Evolutionary conservation across 306 rosid genomes (phyloP).

Genomic region (Myrica gale): DNA sequence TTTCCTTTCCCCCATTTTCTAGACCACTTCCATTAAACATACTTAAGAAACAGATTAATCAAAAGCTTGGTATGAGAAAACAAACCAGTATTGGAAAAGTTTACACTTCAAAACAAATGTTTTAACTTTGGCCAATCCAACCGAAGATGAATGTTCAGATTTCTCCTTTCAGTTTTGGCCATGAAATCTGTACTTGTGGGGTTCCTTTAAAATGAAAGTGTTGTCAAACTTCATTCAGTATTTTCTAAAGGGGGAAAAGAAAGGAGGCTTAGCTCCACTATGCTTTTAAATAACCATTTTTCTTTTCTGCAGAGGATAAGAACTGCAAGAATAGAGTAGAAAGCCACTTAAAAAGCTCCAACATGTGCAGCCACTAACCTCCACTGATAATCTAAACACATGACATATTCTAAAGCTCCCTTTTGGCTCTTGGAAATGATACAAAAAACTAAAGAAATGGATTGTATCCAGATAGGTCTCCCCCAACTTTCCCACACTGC

Average conservation of each 20-base stretch:
- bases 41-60: conserved; percentile 3
- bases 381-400: conserved; percentile 5
- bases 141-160: neutral
- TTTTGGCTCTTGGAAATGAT: neutral
- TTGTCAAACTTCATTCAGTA: neutral
- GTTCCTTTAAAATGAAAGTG: conserved; percentile 3
- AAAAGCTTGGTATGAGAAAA: neutral
- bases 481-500: neutral
- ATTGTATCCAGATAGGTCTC: neutral
- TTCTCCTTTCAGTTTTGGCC: neutral
- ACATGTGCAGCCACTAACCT: conserved; percentile 35
- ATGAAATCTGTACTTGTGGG: neutral
- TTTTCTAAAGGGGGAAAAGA: too few relatives aligned
- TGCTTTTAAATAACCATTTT: conserved; percentile 6
- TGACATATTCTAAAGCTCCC: neutral
- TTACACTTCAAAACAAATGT: neutral
- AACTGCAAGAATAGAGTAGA: conserved; percentile 11
- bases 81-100: neutral
- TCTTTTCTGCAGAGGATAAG: conserved; percentile 22
- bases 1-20: conserved; percentile 19
- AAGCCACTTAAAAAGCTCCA: conserved; percentile 7
- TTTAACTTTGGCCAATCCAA: conserved; percentile 5
- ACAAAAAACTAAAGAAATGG: neutral
- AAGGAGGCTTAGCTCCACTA: conserved; percentile 18
- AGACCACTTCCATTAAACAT: conserved; percentile 16